Evolutionary conservation across 1,284 basidiomycete species (phyloP).

Genomic region (Ceratorhiza oryzae-sativae): DNA sequence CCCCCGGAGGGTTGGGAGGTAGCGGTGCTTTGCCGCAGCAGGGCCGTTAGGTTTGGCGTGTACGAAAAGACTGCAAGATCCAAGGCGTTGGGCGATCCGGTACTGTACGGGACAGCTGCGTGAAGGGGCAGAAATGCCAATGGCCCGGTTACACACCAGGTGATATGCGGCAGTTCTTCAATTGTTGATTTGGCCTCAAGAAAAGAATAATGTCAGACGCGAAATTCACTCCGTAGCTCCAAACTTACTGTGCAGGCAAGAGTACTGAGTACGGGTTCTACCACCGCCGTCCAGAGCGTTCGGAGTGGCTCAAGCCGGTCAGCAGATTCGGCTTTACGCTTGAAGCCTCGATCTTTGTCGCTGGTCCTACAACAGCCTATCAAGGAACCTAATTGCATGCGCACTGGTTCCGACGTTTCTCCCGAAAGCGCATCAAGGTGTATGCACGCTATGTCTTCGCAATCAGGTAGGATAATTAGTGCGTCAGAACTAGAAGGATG

Average conservation of each 20-base stretch:
- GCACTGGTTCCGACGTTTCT: background rate
- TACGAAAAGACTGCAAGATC: conserved; percentile 9
- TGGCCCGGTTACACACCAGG: conserved; percentile 14
- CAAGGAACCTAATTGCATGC: background rate
- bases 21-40: background rate
- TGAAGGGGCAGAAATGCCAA: conserved; percentile 23
- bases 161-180: conserved; percentile 2
- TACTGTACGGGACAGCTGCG: background rate
- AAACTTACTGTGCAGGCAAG: background rate
- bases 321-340: too few relatives aligned
- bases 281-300: conserved; percentile 19
- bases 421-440: conserved; percentile 4
- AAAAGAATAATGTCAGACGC: background rate
- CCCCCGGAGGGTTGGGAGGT: background rate
- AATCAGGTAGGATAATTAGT: conserved; percentile 43
- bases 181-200: too few relatives aligned
- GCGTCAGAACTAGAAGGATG: conserved; percentile 48
- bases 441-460: background rate
- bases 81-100: background rate
- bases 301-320: background rate
- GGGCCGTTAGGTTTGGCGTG: background rate
- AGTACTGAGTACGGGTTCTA: conserved; percentile 17
- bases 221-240: too few relatives aligned
- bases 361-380: too few relatives aligned
- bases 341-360: background rate